These are phyloP conservation scores for Lodderomyces margitis DNA, from an alignment of 1,139 yeast species.

Conservation along the genomic window DNA sequence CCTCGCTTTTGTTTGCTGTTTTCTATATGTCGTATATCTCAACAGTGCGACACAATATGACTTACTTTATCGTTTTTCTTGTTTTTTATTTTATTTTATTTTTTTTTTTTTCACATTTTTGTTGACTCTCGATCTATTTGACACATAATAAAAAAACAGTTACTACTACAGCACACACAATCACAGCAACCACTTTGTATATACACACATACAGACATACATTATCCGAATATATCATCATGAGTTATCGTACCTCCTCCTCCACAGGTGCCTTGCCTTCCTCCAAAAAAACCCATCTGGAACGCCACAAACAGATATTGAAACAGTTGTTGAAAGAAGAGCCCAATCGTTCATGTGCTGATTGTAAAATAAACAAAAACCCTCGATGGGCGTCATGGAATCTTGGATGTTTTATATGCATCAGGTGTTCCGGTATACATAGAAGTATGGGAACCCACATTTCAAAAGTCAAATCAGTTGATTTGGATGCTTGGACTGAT, in stretches of 20 bases:
- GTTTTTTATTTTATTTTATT: background rate
- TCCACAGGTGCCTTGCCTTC: conserved; percentile 30
- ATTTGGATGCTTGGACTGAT: conserved; percentile 95
- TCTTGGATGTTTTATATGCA: conserved; percentile 88
- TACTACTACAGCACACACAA: background rate
- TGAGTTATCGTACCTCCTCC: conserved; percentile 18
- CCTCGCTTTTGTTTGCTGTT: too few species aligned
- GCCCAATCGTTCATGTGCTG: conserved; percentile 79
- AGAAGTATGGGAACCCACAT: conserved; percentile 95
- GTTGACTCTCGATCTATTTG: background rate
- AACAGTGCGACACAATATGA: too few species aligned
- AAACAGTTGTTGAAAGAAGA: conserved; percentile 72
- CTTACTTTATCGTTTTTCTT: too few species aligned
- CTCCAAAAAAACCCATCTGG: conserved; percentile 45
- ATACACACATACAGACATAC: background rate
- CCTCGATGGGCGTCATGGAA: conserved; percentile 99
- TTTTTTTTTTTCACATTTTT: conserved; percentile 1
- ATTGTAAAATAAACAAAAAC: conserved; percentile 83
- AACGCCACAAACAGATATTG: conserved; percentile 64
- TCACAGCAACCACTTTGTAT: too few species aligned
- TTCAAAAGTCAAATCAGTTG: conserved; percentile 82
- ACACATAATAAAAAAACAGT: background rate
- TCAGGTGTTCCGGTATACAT: conserved; percentile 90
- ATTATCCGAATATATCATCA: conserved; percentile 5
- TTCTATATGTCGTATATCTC: background rate